These are phyloP conservation scores for Eutypa lata DNA, from an alignment of 2,329 filamentous ascomycete species.

Conservation along the genomic window DNA sequence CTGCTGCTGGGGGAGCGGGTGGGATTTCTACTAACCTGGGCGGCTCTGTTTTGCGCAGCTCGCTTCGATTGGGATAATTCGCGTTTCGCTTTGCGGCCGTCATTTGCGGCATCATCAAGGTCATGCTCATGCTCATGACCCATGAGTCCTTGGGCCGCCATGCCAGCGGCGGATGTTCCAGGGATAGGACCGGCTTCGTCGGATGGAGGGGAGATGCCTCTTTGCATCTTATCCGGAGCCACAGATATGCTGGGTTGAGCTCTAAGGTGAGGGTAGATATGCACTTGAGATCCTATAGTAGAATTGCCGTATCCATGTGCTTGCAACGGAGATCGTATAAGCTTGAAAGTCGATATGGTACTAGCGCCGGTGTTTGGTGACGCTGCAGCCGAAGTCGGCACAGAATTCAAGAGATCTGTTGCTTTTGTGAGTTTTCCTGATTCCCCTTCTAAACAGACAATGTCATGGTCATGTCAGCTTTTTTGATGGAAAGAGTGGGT, in stretches of 20 bases:
- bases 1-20: conserved; percentile 13
- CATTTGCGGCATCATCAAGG: conserved; percentile 29
- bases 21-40: conserved; percentile 67
- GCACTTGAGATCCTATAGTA: conserved; percentile 19
- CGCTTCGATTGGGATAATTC: conserved; percentile 95
- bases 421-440: conserved; percentile 18
- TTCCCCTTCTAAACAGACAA: conserved; percentile 14
- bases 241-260: conserved; percentile 16
- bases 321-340: conserved; percentile 17
- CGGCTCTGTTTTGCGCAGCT: conserved; percentile 92
- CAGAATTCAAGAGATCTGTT: conserved; percentile 13
- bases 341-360: conserved; percentile 15
- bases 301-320: conserved; percentile 24
- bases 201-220: conserved; percentile 24
- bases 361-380: conserved; percentile 9
- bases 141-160: conserved; percentile 29
- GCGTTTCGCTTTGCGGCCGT: conserved; percentile 77
- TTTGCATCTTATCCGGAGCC: conserved; percentile 29
- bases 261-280: conserved; percentile 26
- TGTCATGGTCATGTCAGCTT: conserved; percentile 17
- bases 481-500: conserved; percentile 7
- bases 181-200: conserved; percentile 26
- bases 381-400: conserved; percentile 13
- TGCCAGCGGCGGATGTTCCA: conserved; percentile 22
- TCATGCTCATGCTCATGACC: conserved; percentile 11